Evolutionary conservation across 2,329 filamentous ascomycete species (phyloP).

Genomic region (Cordyceps sp.): DNA sequence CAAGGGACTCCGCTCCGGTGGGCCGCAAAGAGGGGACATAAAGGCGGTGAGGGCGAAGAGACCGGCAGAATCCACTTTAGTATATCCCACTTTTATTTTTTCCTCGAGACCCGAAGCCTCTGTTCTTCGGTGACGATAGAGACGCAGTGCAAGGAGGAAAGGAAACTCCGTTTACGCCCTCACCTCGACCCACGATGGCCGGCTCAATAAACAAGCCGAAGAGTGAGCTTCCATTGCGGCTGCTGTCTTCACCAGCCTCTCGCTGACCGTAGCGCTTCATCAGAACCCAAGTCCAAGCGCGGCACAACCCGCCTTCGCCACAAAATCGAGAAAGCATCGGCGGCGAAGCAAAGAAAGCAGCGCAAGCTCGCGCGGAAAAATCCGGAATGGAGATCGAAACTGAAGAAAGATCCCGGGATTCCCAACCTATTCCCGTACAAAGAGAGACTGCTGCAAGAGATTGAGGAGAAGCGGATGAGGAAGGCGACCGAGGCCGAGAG

Average conservation of each 20-base stretch:
- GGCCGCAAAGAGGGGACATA: too few species aligned
- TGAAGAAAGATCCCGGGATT: slow-evolving; percentile 97
- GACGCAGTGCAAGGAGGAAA: too few species aligned
- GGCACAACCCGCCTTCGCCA: slow-evolving; percentile 75
- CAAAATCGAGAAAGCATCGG: slow-evolving; percentile 89
- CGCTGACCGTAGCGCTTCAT: background rate
- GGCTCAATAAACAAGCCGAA: slow-evolving; percentile 37
- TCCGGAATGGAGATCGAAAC: slow-evolving; percentile 83
- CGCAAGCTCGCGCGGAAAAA: slow-evolving; percentile 90
- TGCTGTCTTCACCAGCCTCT: background rate
- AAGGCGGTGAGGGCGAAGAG: too few species aligned
- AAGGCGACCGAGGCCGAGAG: slow-evolving; percentile 67
- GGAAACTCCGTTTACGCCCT: slow-evolving; percentile 23
- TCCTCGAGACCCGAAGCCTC: too few species aligned
- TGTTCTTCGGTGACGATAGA: too few species aligned
- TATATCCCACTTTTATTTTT: too few species aligned
- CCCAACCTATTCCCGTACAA: slow-evolving; percentile 97
- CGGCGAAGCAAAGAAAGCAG: slow-evolving; percentile 78
- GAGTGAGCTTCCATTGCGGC: too few species aligned
- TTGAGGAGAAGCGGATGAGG: slow-evolving; percentile 69
- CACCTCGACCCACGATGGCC: slow-evolving; percentile 25
- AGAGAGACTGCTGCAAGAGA: slow-evolving; percentile 83
- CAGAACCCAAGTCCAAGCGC: slow-evolving; percentile 92
- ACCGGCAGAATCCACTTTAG: too few species aligned
- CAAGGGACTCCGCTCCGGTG: too few species aligned